A percentile compares a stretch with the other conserved stretches of the same genome.
These are phyloP conservation scores for Aspergillus campestris DNA, from an alignment of 495 filamentous ascomycete genomes.

Conservation along the genomic window DNA sequence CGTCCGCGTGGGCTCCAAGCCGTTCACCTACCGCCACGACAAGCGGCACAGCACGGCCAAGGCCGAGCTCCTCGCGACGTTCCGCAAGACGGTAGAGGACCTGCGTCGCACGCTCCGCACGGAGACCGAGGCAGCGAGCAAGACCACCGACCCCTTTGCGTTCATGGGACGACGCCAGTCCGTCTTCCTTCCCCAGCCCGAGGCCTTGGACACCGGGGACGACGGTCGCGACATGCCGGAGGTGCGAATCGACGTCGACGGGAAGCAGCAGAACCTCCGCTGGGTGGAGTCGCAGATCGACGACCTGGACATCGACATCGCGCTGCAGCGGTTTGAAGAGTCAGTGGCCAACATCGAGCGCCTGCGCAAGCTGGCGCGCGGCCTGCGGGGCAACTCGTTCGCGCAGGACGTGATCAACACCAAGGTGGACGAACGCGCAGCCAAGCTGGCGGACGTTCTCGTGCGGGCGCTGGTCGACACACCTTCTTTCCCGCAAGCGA, in stretches of 20 bases:
- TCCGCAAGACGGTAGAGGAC: constrained; percentile 87
- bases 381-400: constrained; percentile 72
- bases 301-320: constrained; percentile 91
- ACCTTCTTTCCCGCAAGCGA: constrained; percentile 62
- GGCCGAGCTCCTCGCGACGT: constrained; percentile 68
- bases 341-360: constrained; percentile 77
- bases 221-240: constrained; percentile 60
- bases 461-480: constrained; percentile 65
- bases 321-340: constrained; percentile 79
- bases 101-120: constrained; percentile 71
- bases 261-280: constrained; percentile 88
- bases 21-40: constrained; percentile 85
- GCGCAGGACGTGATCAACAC: constrained; percentile 82
- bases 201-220: constrained; percentile 58
- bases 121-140: constrained; percentile 73
- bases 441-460: constrained; percentile 65
- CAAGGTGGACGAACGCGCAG: constrained; percentile 82
- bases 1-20: constrained; percentile 80
- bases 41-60: constrained; percentile 69
- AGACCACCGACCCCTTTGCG: constrained; percentile 69
- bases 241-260: constrained; percentile 89
- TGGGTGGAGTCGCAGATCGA: constrained; percentile 95
- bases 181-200: constrained; percentile 20
- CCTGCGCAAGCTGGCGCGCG: constrained; percentile 65
- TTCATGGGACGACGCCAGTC: constrained; percentile 47